These are phyloP conservation scores for Leishmania major DNA, from an alignment of 208 protist species.

Conservation along the genomic window DNA sequence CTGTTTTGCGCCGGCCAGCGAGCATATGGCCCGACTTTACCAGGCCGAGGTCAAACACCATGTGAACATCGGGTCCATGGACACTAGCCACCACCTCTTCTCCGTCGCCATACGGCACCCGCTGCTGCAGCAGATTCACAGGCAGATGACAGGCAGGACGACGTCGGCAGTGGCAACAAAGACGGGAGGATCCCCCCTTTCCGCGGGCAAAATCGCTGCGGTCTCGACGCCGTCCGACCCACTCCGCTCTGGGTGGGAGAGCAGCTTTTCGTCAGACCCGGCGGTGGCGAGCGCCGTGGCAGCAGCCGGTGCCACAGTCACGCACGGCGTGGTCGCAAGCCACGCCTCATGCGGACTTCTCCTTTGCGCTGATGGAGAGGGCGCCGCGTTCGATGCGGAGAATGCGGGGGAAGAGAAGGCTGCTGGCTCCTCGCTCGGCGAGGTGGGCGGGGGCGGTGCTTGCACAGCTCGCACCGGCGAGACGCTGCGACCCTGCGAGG, in stretches of 20 bases:
- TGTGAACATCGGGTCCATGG: constrained; percentile 54
- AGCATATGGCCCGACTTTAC: constrained; percentile 56
- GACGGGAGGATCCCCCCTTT: too few species aligned
- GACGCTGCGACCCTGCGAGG: not conserved
- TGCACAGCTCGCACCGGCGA: not conserved
- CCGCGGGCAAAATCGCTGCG: not conserved
- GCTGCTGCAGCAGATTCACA: constrained; percentile 41
- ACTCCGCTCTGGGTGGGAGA: constrained; percentile 17
- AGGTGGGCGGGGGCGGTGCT: not conserved
- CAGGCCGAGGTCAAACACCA: constrained; percentile 49
- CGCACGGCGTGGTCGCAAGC: too few species aligned
- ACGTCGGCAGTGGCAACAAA: not conserved
- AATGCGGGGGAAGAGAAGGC: not conserved
- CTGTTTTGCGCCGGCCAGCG: constrained; percentile 66
- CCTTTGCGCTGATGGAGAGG: not conserved
- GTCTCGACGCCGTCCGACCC: constrained; percentile 6
- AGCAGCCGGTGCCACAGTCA: not conserved
- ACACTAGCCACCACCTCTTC: constrained; percentile 77
- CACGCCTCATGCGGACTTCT: not conserved
- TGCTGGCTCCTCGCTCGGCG: not conserved
- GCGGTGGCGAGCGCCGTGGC: not conserved
- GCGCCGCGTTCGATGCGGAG: not conserved
- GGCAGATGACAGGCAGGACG: constrained; percentile 11
- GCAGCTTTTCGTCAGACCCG: constrained; percentile 17
- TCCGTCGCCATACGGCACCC: constrained; percentile 66